Evolutionary conservation across 108 stramenopile species (phyloP), one percentile per base, ranked within the genome.

Genomic region (Pseudonitzschia multiseries): DNA sequence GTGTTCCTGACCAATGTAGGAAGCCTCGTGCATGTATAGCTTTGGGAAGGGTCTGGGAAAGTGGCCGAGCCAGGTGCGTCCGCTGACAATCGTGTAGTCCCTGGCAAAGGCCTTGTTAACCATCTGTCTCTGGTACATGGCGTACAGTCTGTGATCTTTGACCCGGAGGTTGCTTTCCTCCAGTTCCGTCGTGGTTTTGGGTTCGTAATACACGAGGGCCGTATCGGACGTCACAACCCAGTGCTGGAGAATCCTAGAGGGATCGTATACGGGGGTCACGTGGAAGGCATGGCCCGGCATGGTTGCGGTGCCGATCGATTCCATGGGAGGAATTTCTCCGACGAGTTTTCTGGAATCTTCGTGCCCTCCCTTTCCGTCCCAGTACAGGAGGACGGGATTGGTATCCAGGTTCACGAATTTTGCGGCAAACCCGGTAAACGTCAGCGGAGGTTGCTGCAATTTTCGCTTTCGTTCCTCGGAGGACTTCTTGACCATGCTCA

Each of bases 351-450:
- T 69, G 28, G 57, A 72, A 24, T 80, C 70, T 42, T 76, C 82
- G 59, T 83, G 73, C 36, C 88, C 88, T 18, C 79, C 84, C 32
- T 81, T 77, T 26, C 89, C 93, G 71, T 91, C 91, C 93, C 93
- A 95, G 75, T 79, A 86, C 8, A 95, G 73, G 20, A 88, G 76
- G 20, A 92, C 56, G 36, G 91, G 74, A 6, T 88, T 70, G 22
- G 78, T 69, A 3, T 84, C 83, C 22, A 92, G 78, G 61, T 95
- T 95, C 72, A 89, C 73, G 71, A 95, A 90, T 76, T 95, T 92
- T 69, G 85, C 80, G 43, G 88, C 91, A 83, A 88, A 95, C 14
- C 93, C 93, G 17, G 90, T 91, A 73, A 89, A 92, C 26, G 80
- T 70, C 32, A 91, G 66, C 20, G 86, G 77, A 27, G 86, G 87